phyloP scores from a whole-genome alignment of 805 yeast species.

The Sungouiozyma intestinalis region DNA sequence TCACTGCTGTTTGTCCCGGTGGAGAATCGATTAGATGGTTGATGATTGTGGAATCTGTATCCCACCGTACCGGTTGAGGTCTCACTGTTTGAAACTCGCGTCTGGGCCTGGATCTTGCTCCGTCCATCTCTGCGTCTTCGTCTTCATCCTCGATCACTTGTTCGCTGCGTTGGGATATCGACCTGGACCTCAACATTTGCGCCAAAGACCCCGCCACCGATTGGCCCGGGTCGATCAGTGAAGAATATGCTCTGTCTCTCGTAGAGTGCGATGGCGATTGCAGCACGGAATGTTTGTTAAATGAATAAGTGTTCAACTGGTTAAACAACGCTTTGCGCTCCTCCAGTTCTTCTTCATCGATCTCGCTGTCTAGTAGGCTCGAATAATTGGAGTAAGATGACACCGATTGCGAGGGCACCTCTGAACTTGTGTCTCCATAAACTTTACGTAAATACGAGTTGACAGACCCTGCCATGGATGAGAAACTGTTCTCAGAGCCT shows the following conservation, averaged over 20 bases:
- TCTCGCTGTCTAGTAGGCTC: neutral
- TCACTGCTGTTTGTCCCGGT: neutral
- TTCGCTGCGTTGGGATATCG: neutral
- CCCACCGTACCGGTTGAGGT: neutral
- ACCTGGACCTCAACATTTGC: neutral
- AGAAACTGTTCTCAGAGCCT: neutral
- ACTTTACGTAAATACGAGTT: constrained; percentile 3
- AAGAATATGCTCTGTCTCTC: neutral
- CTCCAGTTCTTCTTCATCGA: constrained; percentile 1
- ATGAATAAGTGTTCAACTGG: constrained; percentile 2
- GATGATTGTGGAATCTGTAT: neutral
- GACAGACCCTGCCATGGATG: constrained; percentile 1
- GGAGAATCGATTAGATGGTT: neutral
- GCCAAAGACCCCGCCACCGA: neutral
- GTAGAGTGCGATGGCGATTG: neutral
- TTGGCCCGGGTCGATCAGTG: neutral
- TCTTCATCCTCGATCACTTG: neutral
- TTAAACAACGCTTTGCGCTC: constrained; percentile 1
- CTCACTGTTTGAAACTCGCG: neutral
- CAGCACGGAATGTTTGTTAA: neutral
- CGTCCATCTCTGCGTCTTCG: neutral
- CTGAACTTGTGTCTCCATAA: constrained; percentile 3
- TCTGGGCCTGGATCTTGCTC: neutral
- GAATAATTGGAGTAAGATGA: neutral
- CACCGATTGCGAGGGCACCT: neutral